Evolutionary conservation across 768 basidiomycete genomes (phyloP).

Genomic region (Rossbeevera mucosa): DNA sequence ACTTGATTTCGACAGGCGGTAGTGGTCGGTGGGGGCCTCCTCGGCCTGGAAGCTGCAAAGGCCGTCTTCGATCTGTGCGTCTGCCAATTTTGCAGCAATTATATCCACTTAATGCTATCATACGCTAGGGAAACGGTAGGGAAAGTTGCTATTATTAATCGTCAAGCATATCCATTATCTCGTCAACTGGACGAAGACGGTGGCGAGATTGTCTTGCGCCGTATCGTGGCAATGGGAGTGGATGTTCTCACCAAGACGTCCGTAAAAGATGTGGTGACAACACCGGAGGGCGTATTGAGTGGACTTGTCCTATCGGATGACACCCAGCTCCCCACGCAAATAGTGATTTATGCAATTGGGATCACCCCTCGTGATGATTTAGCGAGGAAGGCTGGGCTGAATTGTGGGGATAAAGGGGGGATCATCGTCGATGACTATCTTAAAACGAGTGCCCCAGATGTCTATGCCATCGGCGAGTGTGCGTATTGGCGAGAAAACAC

Average conservation of each 20-base stretch:
- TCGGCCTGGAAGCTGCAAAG: constrained; percentile 74
- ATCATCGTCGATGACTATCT: constrained; percentile 55
- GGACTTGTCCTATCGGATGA: constrained; percentile 52
- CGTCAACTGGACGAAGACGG: constrained; percentile 55
- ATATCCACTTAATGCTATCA: not conserved
- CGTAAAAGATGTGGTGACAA: constrained; percentile 36
- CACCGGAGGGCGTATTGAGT: constrained; percentile 36
- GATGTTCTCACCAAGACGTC: constrained; percentile 44
- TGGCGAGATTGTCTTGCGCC: constrained; percentile 55
- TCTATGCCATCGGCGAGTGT: constrained; percentile 77
- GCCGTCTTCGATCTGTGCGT: constrained; percentile 55
- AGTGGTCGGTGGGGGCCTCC: constrained; percentile 66
- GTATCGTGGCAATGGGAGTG: constrained; percentile 58
- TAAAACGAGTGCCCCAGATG: constrained; percentile 50
- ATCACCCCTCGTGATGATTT: constrained; percentile 70
- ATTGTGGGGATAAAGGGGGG: constrained; percentile 47
- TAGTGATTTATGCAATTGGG: constrained; percentile 67
- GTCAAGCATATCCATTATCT: constrained; percentile 49
- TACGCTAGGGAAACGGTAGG: constrained; percentile 31
- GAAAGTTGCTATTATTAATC: constrained; percentile 50
- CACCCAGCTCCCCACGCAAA: constrained; percentile 40
- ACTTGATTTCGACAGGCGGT: not conserved
- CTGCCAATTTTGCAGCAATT: not conserved
- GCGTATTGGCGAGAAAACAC: constrained; percentile 61
- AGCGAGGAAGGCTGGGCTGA: constrained; percentile 49